Conservation (phyloP, 2,329 filamentous ascomycete species). For the Claviceps africana region DNA sequence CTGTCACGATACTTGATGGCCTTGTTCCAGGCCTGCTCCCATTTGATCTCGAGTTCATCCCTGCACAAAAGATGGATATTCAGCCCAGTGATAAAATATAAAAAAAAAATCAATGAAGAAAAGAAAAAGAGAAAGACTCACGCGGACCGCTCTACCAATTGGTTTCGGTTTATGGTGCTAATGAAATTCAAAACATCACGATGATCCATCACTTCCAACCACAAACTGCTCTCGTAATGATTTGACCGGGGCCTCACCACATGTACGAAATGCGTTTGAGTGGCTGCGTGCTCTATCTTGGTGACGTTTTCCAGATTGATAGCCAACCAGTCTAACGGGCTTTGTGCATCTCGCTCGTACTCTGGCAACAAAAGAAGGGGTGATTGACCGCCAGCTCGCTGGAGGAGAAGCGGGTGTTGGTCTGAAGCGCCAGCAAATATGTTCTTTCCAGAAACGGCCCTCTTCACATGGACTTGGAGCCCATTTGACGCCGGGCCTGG, state of each 20-base stretch:
- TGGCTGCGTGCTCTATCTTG: conserved; percentile 7
- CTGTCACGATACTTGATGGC: neutral
- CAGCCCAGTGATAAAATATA: neutral
- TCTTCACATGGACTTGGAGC: conserved; percentile 6
- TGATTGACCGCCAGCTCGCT: neutral
- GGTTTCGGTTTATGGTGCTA: neutral
- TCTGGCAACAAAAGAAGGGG: neutral
- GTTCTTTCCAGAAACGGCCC: conserved; percentile 13
- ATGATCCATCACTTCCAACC: conserved; percentile 10
- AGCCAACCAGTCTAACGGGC: conserved; percentile 4
- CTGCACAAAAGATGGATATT: neutral
- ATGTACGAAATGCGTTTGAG: conserved; percentile 8
- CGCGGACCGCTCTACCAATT: neutral
- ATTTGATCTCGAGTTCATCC: neutral
- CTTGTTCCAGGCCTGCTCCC: neutral
- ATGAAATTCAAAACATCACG: neutral
- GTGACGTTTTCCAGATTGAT: conserved; percentile 3
- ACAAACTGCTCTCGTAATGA: conserved; percentile 6
- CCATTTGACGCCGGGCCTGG: neutral
- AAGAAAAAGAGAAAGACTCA: neutral
- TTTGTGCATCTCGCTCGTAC: neutral
- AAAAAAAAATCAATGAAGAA: no score
- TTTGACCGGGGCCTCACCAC: conserved; percentile 11
- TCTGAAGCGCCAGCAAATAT: conserved; percentile 2
- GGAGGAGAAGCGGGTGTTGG: conserved; percentile 1